Evolutionary conservation across 495 filamentous ascomycete genomes (phyloP).

Genomic region (Penicillium steckii): DNA sequence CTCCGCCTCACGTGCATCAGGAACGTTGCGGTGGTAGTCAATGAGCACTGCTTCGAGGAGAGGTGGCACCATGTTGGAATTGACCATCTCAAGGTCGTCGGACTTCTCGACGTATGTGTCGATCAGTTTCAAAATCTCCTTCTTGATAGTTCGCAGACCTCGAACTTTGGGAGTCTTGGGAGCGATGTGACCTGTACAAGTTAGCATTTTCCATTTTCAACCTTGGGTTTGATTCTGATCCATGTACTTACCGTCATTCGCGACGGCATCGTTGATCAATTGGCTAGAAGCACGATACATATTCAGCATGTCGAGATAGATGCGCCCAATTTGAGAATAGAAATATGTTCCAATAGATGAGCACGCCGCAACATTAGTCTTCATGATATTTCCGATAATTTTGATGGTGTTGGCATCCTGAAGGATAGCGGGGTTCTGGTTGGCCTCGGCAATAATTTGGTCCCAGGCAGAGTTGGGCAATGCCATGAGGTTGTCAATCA

Average conservation of each 20-base stretch:
- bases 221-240: too few relatives aligned
- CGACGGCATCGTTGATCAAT: slow-evolving; percentile 89
- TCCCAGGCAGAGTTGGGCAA: slow-evolving; percentile 95
- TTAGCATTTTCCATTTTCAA: slow-evolving; percentile 1
- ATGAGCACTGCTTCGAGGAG: slow-evolving; percentile 93
- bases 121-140: slow-evolving; percentile 97
- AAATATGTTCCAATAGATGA: slow-evolving; percentile 96
- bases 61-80: slow-evolving; percentile 89
- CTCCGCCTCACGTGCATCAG: slow-evolving; percentile 93
- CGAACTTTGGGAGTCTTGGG: slow-evolving; percentile 96
- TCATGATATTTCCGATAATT: slow-evolving; percentile 99
- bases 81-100: slow-evolving; percentile 91
- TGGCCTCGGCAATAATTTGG: slow-evolving; percentile 81
- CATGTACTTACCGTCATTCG: slow-evolving; percentile 75
- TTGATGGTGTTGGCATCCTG: slow-evolving; percentile 95
- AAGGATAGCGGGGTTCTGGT: slow-evolving; percentile 74
- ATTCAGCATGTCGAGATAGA: slow-evolving; percentile 97
- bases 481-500: slow-evolving; percentile 90
- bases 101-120: slow-evolving; percentile 97
- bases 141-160: slow-evolving; percentile 95
- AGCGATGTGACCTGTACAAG: slow-evolving; percentile 73
- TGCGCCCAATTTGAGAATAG: slow-evolving; percentile 96
- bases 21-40: slow-evolving; percentile 96
- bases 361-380: slow-evolving; percentile 97
- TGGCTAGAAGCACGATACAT: slow-evolving; percentile 98